Conservation (phyloP, 495 filamentous ascomycete species). For the Trichoderma erinaceum region DNA sequence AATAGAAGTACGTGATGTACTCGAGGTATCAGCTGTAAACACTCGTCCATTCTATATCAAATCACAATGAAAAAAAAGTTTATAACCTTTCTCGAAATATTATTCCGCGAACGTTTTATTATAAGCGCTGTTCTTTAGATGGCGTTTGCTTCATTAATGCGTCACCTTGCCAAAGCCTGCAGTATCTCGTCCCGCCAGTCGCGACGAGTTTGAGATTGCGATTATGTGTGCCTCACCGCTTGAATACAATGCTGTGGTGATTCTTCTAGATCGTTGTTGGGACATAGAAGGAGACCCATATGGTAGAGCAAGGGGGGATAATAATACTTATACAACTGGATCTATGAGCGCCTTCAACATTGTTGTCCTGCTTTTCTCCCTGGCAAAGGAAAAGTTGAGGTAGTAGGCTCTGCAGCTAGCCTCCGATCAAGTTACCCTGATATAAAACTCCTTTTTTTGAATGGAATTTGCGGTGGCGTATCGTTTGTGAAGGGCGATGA, state of each 20-base stretch:
- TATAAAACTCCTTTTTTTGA: constrained; percentile 24
- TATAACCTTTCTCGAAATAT: not conserved
- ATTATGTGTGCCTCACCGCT: constrained; percentile 27
- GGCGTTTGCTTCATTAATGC: not conserved
- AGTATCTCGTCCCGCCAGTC: constrained; percentile 5
- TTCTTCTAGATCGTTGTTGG: constrained; percentile 29
- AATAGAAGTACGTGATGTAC: no score
- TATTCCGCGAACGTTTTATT: not conserved
- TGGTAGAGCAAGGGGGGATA: constrained; percentile 24
- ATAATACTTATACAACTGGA: constrained; percentile 35
- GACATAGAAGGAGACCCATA: constrained; percentile 23
- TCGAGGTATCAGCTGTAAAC: not conserved
- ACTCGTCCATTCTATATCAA: not conserved
- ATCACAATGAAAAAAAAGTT: not conserved
- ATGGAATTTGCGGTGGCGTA: constrained; percentile 33
- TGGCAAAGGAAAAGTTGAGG: constrained; percentile 30
- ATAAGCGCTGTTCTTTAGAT: not conserved
- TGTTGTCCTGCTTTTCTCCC: constrained; percentile 29
- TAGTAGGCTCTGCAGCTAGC: constrained; percentile 26
- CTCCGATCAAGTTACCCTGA: constrained; percentile 29
- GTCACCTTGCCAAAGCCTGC: not conserved
- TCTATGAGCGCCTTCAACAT: constrained; percentile 33
- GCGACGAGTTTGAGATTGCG: constrained; percentile 23
- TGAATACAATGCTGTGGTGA: constrained; percentile 30
- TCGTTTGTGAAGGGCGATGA: constrained; percentile 21